Base-by-base conservation (phyloP, 2,329 filamentous ascomycete genomes). In the Xylaria sp. region DNA sequence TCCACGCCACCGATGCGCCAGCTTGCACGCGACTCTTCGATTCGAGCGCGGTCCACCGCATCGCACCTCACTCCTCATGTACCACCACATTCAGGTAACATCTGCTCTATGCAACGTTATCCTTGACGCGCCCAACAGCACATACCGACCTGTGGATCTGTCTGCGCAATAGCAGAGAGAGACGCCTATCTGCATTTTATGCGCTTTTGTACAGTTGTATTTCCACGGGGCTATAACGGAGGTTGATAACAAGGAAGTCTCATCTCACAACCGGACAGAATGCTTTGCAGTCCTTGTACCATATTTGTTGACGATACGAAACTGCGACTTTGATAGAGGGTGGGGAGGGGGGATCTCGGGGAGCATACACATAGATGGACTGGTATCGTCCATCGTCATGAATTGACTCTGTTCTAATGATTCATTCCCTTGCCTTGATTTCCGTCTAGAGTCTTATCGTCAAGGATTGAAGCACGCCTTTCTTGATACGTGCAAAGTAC, bases 331-430 rank as follows among this genome's bases (percentile, higher is more conserved):
- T 66, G 67, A 67, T 71, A 72, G 60, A 69, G 58, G 41, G 41
- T 37, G 34, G 62, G 67, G 65, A 28, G 28, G 28, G 28, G 5
- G 28, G 1, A 28, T 3, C 37, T 34, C 52, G 70, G 68, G 68
- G 70, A 73, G 72, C 74, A 76, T 74, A 65, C 72, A 76, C 73
- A 37, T 37, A 63, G 23, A 69, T 72, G 71, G 71, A 69, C 69
- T 65, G 72, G 72, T 48, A 66, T 72, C 39, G 70, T 71, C 69
- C 72, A 70, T 62, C 46, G 55, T 71, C 59, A 72, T 63, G 70
- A 73, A 73, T 73, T 70, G 63, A 70, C 58, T 58, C 37, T 63
- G 23, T 61, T 65, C 31, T 70, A 63, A 72, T 64, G 58, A 63
- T 28, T 28, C 37, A 34, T 12, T 18, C 20, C 13, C 1, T 50